Base-by-base conservation (phyloP, 495 filamentous ascomycete genomes). In the Emericellopsis terricola region DNA sequence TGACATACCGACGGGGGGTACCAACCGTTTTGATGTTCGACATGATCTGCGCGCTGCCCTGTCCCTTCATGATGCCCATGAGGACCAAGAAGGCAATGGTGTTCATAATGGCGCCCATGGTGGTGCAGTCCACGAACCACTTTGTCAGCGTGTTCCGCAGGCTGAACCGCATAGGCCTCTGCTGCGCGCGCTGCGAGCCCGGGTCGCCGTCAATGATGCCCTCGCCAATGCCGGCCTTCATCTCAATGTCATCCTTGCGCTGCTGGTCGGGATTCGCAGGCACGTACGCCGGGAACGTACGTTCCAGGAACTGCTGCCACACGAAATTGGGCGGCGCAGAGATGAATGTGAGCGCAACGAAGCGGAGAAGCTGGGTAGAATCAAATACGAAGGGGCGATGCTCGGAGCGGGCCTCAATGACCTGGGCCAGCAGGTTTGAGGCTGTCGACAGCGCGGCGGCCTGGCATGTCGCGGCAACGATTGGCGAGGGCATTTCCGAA, bases 271-370 rank as follows among this genome's bases (percentile, higher is more conserved):
- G 53, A 15, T 62, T 61, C 2, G 45, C 37, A 1, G 49, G 18
- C 49, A 54, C 50, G 39, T 55, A 49, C 16, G 53, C 51, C 3
- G 64, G 55, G 45, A 71, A 64, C 33, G 57, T 36, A 14, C 48
- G 46, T 41, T 70, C 62, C 27, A 71, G 47, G 38, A 60, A 63
- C 8, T 59, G 53, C 51, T 69, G 64, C 64, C 85, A 97, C 43
- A 78, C 55, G 55, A 83, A 80, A 56, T 96, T 96, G 15, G 81
- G 77, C 3, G 89, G 87, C 10, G 77, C 73, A 45, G 68, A 78
- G 34, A 94, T 42, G 21, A 82, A 49, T 31, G 74, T 65, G 58
- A 76, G 94, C 31, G 81, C 47, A 35, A 79, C 49, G 54, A 93
- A 94, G 49, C 86, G 80, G 44, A 85, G 50, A 31, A 92, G 52